Base-by-base conservation (phyloP, 2,329 filamentous ascomycete genomes). In the Spiromastix sp. region DNA sequence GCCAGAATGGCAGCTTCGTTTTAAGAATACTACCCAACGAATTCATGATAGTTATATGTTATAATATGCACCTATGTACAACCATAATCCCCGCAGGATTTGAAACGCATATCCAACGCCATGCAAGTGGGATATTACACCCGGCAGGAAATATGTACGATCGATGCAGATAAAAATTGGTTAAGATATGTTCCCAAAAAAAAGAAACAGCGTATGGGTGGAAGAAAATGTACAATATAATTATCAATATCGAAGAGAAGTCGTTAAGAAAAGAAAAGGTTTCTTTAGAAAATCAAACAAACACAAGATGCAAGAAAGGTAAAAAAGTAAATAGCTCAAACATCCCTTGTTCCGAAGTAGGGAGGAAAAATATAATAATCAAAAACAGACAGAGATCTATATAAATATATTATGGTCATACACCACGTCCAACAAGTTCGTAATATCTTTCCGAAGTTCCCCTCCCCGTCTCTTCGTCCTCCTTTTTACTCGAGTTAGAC, bases 401-500 rank as follows among this genome's bases (percentile, higher is more conserved):
- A n/a, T n/a, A 15, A 29, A 29, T 15, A 33, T 12, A 33, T 12
- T 7, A 22, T n/a, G 7, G 16, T 40, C 26, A 42, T 28, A 32
- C 39, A 15, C 34, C 21, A 5, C 43, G 40, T 16, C 37, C 33
- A 9, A 43, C 9, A 9, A 58, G 52, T 46, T 63, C 59, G 37
- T 59, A 62, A n/a, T 55, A 57, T 28, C 52, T 55, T 38, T 61
- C 58, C 18, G 39, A 25, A 20, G 48, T 50, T 13, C 46, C 39
- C 11, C 43, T 44, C 17, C 48, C 50, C 4, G 40, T 31, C 44
- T 63, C 60, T 43, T 63, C 60, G 38, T 63, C 59, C 32, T 41
- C 41, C 36, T 60, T 55, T 40, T 59, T 62, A 38, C 57, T 55
- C 34, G 56, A 58, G 28, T 59, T 56, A 12, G 51, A 49, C 6